These are phyloP conservation scores for Naegleria gruberi DNA, from an alignment of 208 protist species.

Conservation along the genomic window DNA sequence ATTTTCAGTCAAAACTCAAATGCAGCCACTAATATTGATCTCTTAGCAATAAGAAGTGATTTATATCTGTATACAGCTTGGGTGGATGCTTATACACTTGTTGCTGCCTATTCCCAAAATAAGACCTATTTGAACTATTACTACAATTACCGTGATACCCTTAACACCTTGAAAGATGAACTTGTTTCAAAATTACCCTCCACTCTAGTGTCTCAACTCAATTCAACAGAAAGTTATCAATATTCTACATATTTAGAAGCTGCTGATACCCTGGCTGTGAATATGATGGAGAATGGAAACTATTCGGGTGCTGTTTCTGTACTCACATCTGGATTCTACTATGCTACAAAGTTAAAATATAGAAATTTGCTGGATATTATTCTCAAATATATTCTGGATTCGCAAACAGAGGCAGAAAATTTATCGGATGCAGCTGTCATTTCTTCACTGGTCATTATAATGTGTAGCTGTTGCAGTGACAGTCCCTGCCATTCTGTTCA, in stretches of 20 bases:
- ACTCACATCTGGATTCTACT: not conserved
- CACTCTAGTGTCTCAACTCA: not conserved
- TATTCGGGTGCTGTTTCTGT: not conserved
- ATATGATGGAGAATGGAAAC: not conserved
- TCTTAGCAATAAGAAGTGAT: not conserved
- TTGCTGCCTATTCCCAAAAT: not conserved
- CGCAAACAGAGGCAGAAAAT: not conserved
- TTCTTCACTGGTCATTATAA: not conserved
- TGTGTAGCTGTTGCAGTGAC: not conserved
- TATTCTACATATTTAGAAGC: not conserved
- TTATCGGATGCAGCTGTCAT: not conserved
- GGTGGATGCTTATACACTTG: not conserved
- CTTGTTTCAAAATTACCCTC: not conserved
- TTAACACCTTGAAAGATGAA: not conserved
- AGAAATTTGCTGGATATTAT: not conserved
- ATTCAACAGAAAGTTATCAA: not conserved
- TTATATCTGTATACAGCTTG: not conserved
- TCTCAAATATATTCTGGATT: not conserved
- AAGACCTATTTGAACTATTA: not conserved
- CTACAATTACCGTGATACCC: not conserved
- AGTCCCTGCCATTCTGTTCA: not conserved
- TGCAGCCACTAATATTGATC: not conserved
- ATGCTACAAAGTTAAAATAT: not conserved
- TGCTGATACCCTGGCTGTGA: not conserved
- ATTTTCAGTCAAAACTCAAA: not conserved